These are phyloP conservation scores for Eimeria maxima DNA, from an alignment of 169 alveolate genomes.

Conservation along the genomic window DNA sequence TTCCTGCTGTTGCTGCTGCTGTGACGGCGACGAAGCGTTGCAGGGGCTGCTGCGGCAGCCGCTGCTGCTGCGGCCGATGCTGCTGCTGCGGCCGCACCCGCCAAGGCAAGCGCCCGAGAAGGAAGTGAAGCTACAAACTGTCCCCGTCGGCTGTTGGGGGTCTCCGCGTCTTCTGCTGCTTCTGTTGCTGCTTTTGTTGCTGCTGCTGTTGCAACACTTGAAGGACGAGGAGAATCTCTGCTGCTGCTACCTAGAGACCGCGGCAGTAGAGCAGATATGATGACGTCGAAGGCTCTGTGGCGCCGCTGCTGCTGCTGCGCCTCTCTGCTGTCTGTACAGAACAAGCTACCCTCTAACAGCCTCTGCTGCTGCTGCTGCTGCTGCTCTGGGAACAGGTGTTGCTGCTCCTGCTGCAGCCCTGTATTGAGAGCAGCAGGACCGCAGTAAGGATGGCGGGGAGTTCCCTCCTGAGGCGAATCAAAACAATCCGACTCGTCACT, in stretches of 20 bases:
- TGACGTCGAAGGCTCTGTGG: constrained; percentile 26
- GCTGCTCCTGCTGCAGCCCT: constrained; percentile 51
- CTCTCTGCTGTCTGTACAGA: not conserved
- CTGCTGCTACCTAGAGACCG: constrained; percentile 33
- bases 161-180: constrained; percentile 31
- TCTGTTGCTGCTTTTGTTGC: constrained; percentile 32
- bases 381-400: constrained; percentile 12
- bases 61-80: not conserved
- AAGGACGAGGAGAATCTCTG: not conserved
- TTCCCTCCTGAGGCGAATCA: not conserved
- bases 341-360: not conserved
- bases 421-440: not conserved
- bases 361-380: constrained; percentile 71
- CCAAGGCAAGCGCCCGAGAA: constrained; percentile 31
- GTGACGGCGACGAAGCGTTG: not conserved
- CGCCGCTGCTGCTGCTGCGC: constrained; percentile 55
- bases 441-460: constrained; percentile 5
- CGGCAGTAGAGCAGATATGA: constrained; percentile 29
- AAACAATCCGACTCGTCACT: not conserved
- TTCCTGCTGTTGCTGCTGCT: constrained; percentile 52
- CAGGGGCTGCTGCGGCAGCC: not conserved
- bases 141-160: constrained; percentile 29
- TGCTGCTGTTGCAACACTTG: constrained; percentile 33
- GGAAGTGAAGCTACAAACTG: constrained; percentile 24
- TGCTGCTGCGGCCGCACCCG: constrained; percentile 8